These are phyloP conservation scores for Monosporascus sp. DNA, from an alignment of 2,329 filamentous ascomycete genomes.

Conservation along the genomic window DNA sequence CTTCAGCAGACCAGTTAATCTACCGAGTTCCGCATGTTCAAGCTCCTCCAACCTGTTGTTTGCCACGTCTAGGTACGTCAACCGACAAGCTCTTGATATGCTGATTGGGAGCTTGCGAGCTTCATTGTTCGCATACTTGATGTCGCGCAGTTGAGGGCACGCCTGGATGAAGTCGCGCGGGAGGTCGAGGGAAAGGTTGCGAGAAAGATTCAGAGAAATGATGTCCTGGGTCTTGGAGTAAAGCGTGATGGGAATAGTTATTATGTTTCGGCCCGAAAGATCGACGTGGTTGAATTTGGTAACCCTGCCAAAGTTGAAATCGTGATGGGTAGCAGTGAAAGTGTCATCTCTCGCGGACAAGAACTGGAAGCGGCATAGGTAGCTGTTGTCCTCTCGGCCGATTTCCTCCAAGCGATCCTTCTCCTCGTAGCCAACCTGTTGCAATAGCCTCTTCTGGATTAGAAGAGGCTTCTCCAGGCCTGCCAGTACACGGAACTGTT, in stretches of 20 bases:
- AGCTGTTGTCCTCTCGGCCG: conserved; percentile 94
- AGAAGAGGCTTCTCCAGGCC: conserved; percentile 76
- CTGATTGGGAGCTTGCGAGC: conserved; percentile 80
- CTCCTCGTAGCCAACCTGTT: conserved; percentile 87
- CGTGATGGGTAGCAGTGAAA: conserved; percentile 67
- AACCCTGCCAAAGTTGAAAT: conserved; percentile 74
- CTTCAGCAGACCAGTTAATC: conserved; percentile 72
- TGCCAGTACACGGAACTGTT: conserved; percentile 75
- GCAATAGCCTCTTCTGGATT: conserved; percentile 84
- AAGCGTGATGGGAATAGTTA: conserved; percentile 90
- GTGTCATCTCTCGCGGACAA: conserved; percentile 83
- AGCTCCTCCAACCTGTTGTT: conserved; percentile 89
- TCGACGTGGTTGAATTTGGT: conserved; percentile 95
- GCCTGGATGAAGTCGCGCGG: conserved; percentile 95
- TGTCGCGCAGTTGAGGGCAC: conserved; percentile 85
- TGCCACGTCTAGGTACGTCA: conserved; percentile 89
- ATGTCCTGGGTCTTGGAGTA: conserved; percentile 92
- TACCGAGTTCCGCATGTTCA: conserved; percentile 76
- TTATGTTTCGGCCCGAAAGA: conserved; percentile 79
- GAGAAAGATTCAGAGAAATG: conserved; percentile 87
- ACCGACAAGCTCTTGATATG: conserved; percentile 69
- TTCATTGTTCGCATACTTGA: conserved; percentile 95
- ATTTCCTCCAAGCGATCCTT: conserved; percentile 87
- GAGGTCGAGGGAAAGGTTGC: conserved; percentile 86
- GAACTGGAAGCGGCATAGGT: conserved; percentile 93